Evolutionary conservation across 495 filamentous ascomycete genomes (phyloP), one percentile per base, ranked within the genome.

Genomic region (Penicillium maclennaniae): DNA sequence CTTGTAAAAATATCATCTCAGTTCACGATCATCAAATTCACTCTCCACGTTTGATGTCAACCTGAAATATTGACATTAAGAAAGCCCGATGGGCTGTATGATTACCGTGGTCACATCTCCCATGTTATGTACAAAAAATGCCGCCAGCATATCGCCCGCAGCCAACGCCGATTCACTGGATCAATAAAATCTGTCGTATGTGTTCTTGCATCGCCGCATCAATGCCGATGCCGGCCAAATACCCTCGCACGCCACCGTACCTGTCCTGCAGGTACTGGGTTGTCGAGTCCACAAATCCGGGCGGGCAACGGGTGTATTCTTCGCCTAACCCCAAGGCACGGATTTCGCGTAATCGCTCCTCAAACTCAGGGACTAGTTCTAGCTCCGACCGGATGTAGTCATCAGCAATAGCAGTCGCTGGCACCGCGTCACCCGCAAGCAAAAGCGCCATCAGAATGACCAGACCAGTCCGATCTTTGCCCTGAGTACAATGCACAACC

Each of bases 381-480:
- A 72, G 66, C 59, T 83, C 81, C 26, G 81, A 84, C 9, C 78
- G 75, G 17, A 82, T 63, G 66, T 92, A 95, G 66, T 93, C 91
- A 47, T 81, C 62, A 12, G 68, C 62, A 15, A 93, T 79, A 0
- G 82, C 83, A 0, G 75, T 70, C 0, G 71, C 45, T 0, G 82
- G 79, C 0, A 88, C 78, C 9, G 68, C 56, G 6, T 86, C 74
- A 5, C 69, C 64, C 4, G 84, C 74, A 3, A 87, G 65, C 26
- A 91, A 62, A 1, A 92, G 67, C 0, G 79, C 59, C 17, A 95
- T 72, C 10, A 85, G 68, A n/a, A 89, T 67, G 20, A 88, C 72
- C 3, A 93, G 71, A 0, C 91, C 91, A 0, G 90, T 93, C 0
- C 89, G 81, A 63, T 95, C 91, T 61, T 96, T 96, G 34, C 91